Evolutionary conservation across 306 rosid species (phyloP).

Genomic region (Astragalus glycyphyllos): DNA sequence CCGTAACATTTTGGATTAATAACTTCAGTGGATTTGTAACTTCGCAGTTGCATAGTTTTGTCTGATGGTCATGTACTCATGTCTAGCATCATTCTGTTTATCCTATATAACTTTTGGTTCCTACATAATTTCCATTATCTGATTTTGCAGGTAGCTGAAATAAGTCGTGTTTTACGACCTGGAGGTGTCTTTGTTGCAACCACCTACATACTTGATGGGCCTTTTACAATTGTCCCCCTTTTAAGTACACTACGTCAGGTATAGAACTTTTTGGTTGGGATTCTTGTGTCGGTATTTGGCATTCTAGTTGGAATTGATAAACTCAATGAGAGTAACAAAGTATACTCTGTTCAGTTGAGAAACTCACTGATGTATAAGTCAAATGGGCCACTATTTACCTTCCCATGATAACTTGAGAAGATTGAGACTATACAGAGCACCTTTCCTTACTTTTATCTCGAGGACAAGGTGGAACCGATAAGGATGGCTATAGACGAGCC

Average conservation of each 20-base stretch:
- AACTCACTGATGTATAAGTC: background rate
- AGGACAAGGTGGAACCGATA: background rate
- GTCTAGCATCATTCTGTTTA: slow-evolving; percentile 20
- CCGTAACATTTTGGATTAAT: background rate
- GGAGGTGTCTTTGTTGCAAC: slow-evolving; percentile 94
- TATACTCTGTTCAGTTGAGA: slow-evolving; percentile 7
- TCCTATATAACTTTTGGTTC: background rate
- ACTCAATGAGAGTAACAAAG: background rate
- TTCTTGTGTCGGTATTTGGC: slow-evolving; percentile 9
- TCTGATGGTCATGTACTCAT: slow-evolving; percentile 18
- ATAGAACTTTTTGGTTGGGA: slow-evolving; percentile 27
- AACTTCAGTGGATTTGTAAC: slow-evolving; percentile 17
- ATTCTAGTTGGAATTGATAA: slow-evolving; percentile 24
- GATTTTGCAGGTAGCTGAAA: slow-evolving; percentile 81
- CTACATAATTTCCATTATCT: slow-evolving; percentile 25
- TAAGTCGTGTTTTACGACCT: slow-evolving; percentile 83
- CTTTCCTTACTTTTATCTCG: background rate
- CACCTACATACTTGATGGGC: slow-evolving; percentile 77
- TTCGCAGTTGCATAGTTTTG: slow-evolving; percentile 26
- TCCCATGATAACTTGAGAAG: background rate
- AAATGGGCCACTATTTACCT: background rate
- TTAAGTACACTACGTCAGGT: slow-evolving; percentile 64
- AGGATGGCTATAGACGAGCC: background rate
- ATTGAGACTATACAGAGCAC: background rate
- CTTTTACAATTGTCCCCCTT: slow-evolving; percentile 63